Percentiles rank a stretch among this genome's conserved stretches.
Conservation (phyloP, 2,329 filamentous ascomycete genomes). For the Pseudogymnoascus sp. region DNA sequence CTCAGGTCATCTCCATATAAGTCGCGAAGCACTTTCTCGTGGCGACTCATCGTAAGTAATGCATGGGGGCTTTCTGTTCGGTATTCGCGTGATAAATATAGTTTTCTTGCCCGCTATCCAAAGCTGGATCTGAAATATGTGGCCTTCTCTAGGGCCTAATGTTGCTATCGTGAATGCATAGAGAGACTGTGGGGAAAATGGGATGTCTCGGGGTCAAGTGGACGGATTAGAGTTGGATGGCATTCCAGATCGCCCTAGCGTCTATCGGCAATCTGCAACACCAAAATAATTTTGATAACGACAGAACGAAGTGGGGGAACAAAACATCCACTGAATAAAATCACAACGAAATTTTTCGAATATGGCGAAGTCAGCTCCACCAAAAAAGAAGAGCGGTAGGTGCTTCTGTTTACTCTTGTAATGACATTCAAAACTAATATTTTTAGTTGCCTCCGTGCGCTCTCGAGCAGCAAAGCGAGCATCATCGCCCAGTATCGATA, state of each 20-base stretch:
- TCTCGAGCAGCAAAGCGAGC: slow-evolving; percentile 69
- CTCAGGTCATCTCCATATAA: slow-evolving; percentile 24
- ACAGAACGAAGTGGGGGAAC: slow-evolving; percentile 2
- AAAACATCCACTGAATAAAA: slow-evolving; percentile 7
- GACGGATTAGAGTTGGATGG: slow-evolving; percentile 6
- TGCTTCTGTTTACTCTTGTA: neutral
- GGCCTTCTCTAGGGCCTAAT: neutral
- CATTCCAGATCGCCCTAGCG: slow-evolving; percentile 6
- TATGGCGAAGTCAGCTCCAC: slow-evolving; percentile 28
- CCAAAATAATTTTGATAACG: slow-evolving; percentile 9
- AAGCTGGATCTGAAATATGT: neutral
- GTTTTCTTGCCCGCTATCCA: neutral
- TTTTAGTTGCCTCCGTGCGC: slow-evolving; percentile 47
- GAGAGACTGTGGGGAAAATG: neutral
- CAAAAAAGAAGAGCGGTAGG: slow-evolving; percentile 25
- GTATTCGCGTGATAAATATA: slow-evolving; percentile 1
- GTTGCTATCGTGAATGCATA: neutral
- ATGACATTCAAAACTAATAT: neutral
- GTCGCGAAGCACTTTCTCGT: slow-evolving; percentile 17
- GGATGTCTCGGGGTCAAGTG: neutral
- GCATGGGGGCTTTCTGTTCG: slow-evolving; percentile 14
- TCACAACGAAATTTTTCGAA: slow-evolving; percentile 9
- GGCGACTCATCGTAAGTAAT: slow-evolving; percentile 24
- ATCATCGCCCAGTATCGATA: slow-evolving; percentile 59
- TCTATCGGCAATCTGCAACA: slow-evolving; percentile 6